phyloP scores from a whole-genome alignment of 2,329 filamentous ascomycete genomes.

The Nakataea oryzae region DNA sequence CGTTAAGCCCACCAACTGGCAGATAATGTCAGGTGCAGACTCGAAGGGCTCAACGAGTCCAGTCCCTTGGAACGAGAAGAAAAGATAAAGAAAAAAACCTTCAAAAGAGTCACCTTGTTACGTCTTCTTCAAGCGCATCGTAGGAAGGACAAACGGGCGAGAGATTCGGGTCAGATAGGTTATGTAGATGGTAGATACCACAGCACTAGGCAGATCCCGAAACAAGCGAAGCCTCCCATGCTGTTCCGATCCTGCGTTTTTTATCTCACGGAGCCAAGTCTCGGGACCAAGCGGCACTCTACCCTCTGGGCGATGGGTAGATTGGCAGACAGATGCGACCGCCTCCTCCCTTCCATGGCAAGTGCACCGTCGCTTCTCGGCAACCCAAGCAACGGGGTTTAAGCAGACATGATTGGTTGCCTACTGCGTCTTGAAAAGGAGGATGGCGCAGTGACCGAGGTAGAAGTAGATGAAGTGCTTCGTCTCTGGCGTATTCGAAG shows the following conservation, averaged over 20 bases:
- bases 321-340: too few species aligned
- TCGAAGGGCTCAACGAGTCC: not conserved
- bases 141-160: not conserved
- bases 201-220: not conserved
- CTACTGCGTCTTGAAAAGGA: conserved; percentile 98
- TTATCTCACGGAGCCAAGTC: not conserved
- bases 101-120: not conserved
- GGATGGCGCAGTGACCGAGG: conserved; percentile 93
- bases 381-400: not conserved
- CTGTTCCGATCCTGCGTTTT: not conserved
- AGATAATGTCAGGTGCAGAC: not conserved
- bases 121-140: not conserved
- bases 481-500: conserved; percentile 54
- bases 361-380: not conserved
- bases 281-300: not conserved
- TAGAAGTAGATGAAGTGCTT: conserved; percentile 99
- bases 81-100: not conserved
- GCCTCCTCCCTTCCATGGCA: not conserved
- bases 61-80: not conserved
- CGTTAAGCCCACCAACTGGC: not conserved
- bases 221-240: not conserved
- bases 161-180: not conserved
- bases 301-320: not conserved
- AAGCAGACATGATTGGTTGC: not conserved
- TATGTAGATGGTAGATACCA: not conserved